These are phyloP conservation scores for Aspergillus sp. DNA, from an alignment of 2,329 filamentous ascomycete genomes.

Conservation along the genomic window DNA sequence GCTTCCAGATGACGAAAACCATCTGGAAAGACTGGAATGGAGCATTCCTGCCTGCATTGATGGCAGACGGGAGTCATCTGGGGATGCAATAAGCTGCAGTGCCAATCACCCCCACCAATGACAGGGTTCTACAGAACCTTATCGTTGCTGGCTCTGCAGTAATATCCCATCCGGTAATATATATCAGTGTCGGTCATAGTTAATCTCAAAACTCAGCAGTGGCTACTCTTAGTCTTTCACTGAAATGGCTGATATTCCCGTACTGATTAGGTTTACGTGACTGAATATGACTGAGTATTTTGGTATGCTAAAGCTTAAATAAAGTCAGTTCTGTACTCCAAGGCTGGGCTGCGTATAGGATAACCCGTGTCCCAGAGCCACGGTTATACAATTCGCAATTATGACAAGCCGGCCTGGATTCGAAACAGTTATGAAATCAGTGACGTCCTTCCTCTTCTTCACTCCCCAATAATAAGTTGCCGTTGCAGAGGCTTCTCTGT, in stretches of 20 bases:
- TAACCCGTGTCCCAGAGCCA: not conserved
- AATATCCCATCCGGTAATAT: not conserved
- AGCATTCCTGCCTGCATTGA: not conserved
- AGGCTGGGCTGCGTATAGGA: too few relatives aligned
- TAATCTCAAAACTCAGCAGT: not conserved
- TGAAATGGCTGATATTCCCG: not conserved
- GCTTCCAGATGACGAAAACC: not conserved
- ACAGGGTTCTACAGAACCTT: not conserved
- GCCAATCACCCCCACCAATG: not conserved
- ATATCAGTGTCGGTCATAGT: not conserved
- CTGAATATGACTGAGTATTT: not conserved
- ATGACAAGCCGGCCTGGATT: not conserved
- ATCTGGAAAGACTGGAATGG: not conserved
- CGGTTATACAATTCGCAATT: not conserved
- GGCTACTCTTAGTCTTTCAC: not conserved
- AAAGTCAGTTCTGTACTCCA: not conserved
- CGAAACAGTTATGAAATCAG: not conserved
- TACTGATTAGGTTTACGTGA: not conserved
- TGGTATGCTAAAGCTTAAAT: not conserved
- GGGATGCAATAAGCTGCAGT: not conserved
- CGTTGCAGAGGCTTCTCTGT: not conserved
- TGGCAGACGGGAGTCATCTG: too few relatives aligned
- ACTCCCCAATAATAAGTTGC: not conserved
- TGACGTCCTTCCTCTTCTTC: not conserved
- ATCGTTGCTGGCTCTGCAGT: not conserved